Conservation (phyloP, 805 yeast genomes). For the Citeromyces matritensis region DNA sequence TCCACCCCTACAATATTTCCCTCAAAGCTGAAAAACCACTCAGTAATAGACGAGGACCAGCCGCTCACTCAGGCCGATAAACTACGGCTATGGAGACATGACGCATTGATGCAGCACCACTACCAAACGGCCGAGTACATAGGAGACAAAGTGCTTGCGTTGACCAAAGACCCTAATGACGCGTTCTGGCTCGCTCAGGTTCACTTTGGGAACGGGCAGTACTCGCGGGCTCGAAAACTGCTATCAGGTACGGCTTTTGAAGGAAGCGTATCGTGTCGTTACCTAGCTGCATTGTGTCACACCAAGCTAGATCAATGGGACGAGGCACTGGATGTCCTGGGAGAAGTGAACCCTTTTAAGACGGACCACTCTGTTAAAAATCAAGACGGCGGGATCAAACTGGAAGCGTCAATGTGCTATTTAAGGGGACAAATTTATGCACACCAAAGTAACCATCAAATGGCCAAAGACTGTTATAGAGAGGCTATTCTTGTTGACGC, state of each 20-base stretch:
- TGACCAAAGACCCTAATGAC: slow-evolving; percentile 81
- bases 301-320: slow-evolving; percentile 68
- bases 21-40: slow-evolving; percentile 3
- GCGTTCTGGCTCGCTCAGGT: slow-evolving; percentile 96
- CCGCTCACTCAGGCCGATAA: slow-evolving; percentile 72
- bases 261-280: slow-evolving; percentile 60
- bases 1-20: slow-evolving; percentile 10
- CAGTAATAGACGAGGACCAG: slow-evolving; percentile 11
- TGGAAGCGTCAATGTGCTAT: slow-evolving; percentile 79
- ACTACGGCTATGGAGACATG: slow-evolving; percentile 83
- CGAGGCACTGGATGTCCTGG: slow-evolving; percentile 76
- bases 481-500: slow-evolving; percentile 83
- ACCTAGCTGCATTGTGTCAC: slow-evolving; percentile 63
- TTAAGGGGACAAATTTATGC: slow-evolving; percentile 75
- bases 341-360: slow-evolving; percentile 65
- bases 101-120: slow-evolving; percentile 85
- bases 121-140: slow-evolving; percentile 79
- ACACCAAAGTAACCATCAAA: slow-evolving; percentile 68
- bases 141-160: slow-evolving; percentile 77
- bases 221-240: slow-evolving; percentile 62
- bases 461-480: slow-evolving; percentile 74
- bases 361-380: slow-evolving; percentile 19
- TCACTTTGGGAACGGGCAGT: slow-evolving; percentile 61
- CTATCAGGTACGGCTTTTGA: slow-evolving; percentile 41
- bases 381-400: slow-evolving; percentile 71